Conservation (phyloP, 495 filamentous ascomycete genomes). For the Alectoria sarmentosa region DNA sequence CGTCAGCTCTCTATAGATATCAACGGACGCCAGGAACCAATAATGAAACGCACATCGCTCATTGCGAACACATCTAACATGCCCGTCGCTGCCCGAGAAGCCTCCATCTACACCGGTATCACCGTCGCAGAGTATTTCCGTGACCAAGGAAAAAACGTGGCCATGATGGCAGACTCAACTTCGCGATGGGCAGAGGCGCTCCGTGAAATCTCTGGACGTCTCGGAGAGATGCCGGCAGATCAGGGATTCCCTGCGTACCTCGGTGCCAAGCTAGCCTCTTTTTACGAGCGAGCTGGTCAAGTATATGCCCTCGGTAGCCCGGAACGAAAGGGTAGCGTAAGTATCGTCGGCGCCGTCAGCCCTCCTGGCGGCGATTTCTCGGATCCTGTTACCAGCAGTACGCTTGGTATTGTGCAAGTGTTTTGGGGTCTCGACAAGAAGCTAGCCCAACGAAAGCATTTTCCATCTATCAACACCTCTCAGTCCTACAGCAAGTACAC, state of each 20-base stretch:
- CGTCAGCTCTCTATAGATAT: slow-evolving; percentile 76
- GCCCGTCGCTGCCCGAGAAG: slow-evolving; percentile 97
- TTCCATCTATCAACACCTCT: slow-evolving; percentile 96
- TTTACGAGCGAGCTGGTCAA: slow-evolving; percentile 97
- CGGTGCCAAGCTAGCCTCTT: slow-evolving; percentile 91
- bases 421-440: slow-evolving; percentile 99
- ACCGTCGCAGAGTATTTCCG: slow-evolving; percentile 98
- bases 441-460: slow-evolving; percentile 97
- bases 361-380: slow-evolving; percentile 99
- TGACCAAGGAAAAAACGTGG: slow-evolving; percentile 94
- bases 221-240: slow-evolving; percentile 99
- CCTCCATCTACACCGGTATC: slow-evolving; percentile 98
- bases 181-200: slow-evolving; percentile 98
- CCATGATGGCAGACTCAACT: slow-evolving; percentile 99
- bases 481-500: slow-evolving; percentile 98
- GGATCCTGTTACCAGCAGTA: slow-evolving; percentile 91
- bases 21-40: slow-evolving; percentile 88
- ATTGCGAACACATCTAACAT: slow-evolving; percentile 99
- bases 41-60: slow-evolving; percentile 99
- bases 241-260: slow-evolving; percentile 99
- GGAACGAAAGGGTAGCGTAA: slow-evolving; percentile 81
- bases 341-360: slow-evolving; percentile 95
- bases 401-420: slow-evolving; percentile 95
- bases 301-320: slow-evolving; percentile 81
- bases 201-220: slow-evolving; percentile 96